Conservation (phyloP, 202 grass and related monocot species). For the Setaria viridis region DNA sequence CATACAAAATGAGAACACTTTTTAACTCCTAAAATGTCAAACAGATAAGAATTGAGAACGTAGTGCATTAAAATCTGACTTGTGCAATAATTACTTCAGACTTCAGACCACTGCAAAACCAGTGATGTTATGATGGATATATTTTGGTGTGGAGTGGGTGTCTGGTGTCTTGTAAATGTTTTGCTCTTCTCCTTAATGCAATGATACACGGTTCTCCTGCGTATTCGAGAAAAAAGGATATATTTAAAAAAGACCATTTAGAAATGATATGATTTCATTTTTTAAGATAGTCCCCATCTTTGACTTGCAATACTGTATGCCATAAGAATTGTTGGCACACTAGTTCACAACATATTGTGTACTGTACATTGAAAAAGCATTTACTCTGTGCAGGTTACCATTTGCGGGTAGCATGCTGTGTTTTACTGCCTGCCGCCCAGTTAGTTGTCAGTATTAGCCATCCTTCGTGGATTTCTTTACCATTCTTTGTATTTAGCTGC, state of each 20-base stretch:
- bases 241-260: neutral
- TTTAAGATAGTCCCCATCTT: conserved; percentile 7
- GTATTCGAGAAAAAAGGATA: too few species aligned
- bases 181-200: too few species aligned
- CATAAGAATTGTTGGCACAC: conserved; percentile 31
- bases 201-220: too few species aligned
- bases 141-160: neutral
- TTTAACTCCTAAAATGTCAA: neutral
- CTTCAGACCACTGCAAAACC: neutral
- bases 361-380: conserved; percentile 41
- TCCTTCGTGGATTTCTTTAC: conserved; percentile 94
- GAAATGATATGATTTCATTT: conserved; percentile 29
- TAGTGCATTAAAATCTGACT: conserved; percentile 12
- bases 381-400: conserved; percentile 76
- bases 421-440: conserved; percentile 84
- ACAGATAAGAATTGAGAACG: neutral
- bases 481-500: conserved; percentile 98
- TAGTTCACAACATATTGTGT: conserved; percentile 22
- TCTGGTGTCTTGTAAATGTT: too few species aligned
- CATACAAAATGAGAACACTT: neutral
- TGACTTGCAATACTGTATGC: conserved; percentile 37
- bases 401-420: conserved; percentile 83
- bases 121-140: neutral
- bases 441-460: conserved; percentile 94
- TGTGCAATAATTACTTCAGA: conserved; percentile 28